Base-by-base conservation (phyloP, 805 yeast genomes). In the Pichia gijzeniarum region DNA sequence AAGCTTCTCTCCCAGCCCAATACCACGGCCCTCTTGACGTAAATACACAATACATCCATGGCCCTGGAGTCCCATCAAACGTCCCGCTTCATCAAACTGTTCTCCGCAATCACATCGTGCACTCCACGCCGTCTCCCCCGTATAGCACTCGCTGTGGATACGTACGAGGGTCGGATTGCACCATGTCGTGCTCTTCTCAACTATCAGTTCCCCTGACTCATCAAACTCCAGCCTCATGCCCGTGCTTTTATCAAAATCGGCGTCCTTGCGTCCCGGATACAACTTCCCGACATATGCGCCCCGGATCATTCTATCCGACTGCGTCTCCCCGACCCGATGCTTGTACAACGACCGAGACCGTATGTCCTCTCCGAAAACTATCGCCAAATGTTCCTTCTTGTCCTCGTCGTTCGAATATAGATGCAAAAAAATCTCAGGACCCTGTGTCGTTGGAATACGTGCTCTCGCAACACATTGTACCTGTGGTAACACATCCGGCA, bases 31-130 rank as follows among this genome's bases (percentile, higher is more conserved):
- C 65, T 93, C 99, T 66, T 93, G 99, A 59, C 99, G 78, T 52
- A 93, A 70, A 62, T 93, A 93, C 2, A 93, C 98, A 41, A 93
- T 89, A 55, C 95, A 90, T 19, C 99, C 99, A 53, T 80, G 84
- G 16, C 96, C 96, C 40, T 73, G 74, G 47, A 74, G 69, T 6
- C 95, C 95, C 91, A 93, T 93, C 36, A 88, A 64, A 51, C 95
- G 74, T 8, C 97, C 99, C 2, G 98, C 98, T 65, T 95, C 96
- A 64, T 93, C 97, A 57, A 93, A 86, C 69, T 93, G 99, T 65
- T 93, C 99, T 18, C 99, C 99, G 67, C 99, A 93, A 65, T 93
- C 99, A 65, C 99, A 93, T 45, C 99, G 76, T 1, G 99, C 98
- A 48, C 91, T 80, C 99, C 99, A 93, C 9, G 97, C 98, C 1